A percentile compares a stretch with the other conserved stretches of the same genome.
These are phyloP conservation scores for Apiospora sp. DNA, from an alignment of 2,329 filamentous ascomycete species.

Conservation along the genomic window DNA sequence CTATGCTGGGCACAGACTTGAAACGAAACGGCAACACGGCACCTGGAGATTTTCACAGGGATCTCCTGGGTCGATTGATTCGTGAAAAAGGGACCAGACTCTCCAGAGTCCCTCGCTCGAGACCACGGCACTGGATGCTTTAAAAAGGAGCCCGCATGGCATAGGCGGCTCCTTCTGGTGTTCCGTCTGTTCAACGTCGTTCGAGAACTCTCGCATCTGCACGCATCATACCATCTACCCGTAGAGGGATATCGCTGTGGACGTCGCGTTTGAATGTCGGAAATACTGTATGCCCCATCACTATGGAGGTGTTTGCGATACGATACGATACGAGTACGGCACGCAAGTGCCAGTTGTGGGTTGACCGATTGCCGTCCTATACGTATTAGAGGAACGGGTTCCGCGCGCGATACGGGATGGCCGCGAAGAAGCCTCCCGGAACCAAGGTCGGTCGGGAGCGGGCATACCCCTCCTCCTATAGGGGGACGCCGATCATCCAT, in stretches of 20 bases:
- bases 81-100: not conserved
- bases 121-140: not conserved
- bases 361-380: not conserved
- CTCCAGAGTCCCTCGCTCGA: not conserved
- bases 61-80: conserved; percentile 2
- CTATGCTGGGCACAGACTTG: conserved; percentile 13
- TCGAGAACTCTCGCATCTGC: not conserved
- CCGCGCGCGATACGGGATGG: not conserved
- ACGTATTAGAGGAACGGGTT: not conserved
- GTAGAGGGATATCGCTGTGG: not conserved
- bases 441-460: too few relatives aligned
- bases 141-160: not conserved
- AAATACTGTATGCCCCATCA: not conserved
- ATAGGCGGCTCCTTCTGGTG: not conserved
- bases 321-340: not conserved
- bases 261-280: not conserved
- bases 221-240: not conserved
- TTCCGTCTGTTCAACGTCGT: conserved; percentile 15
- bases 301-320: not conserved
- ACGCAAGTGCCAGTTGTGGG: not conserved
- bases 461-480: not conserved
- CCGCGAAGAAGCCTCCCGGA: not conserved
- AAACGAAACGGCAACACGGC: conserved; percentile 22
- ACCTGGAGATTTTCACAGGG: conserved; percentile 18
- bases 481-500: not conserved